phyloP scores from a whole-genome alignment of 2,329 filamentous ascomycete species.

The Aureobasidium sp. region DNA sequence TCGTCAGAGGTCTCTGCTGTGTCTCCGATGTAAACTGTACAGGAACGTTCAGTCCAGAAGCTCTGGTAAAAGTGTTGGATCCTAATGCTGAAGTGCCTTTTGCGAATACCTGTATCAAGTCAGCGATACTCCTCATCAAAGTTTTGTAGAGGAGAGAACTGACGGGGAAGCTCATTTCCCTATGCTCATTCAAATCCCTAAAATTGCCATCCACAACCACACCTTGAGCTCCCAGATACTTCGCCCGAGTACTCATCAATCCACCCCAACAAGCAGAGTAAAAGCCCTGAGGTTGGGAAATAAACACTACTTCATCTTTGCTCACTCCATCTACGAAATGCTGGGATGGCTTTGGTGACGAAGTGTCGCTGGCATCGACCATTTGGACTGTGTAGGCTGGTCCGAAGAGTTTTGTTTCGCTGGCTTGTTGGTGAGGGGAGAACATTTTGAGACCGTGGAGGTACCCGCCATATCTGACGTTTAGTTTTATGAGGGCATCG shows the following conservation, averaged over 20 bases:
- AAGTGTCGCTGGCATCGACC: slow-evolving; percentile 37
- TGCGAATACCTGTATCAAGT: slow-evolving; percentile 34
- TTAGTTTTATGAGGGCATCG: slow-evolving; percentile 41
- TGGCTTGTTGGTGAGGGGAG: slow-evolving; percentile 18
- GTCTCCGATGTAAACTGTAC: slow-evolving; percentile 33
- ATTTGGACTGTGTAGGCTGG: slow-evolving; percentile 25
- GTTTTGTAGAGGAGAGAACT: not conserved
- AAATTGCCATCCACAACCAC: slow-evolving; percentile 45
- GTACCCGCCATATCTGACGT: slow-evolving; percentile 38
- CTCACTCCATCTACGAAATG: slow-evolving; percentile 43
- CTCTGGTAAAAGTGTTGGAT: slow-evolving; percentile 39
- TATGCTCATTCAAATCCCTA: slow-evolving; percentile 38
- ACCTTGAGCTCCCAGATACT: slow-evolving; percentile 39
- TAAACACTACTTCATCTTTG: slow-evolving; percentile 40
- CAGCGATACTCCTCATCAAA: no score
- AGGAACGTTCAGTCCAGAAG: slow-evolving; percentile 39
- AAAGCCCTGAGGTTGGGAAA: slow-evolving; percentile 39
- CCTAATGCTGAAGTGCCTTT: slow-evolving; percentile 29
- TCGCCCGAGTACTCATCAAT: slow-evolving; percentile 42
- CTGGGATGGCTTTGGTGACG: slow-evolving; percentile 32
- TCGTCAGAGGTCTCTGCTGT: slow-evolving; percentile 17
- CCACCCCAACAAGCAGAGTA: slow-evolving; percentile 44
- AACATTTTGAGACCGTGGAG: slow-evolving; percentile 39
- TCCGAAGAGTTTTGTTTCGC: slow-evolving; percentile 10
- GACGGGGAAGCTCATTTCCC: slow-evolving; percentile 25